Base-by-base conservation (phyloP, 2,329 filamentous ascomycete genomes). In the Chaetomium sp. region DNA sequence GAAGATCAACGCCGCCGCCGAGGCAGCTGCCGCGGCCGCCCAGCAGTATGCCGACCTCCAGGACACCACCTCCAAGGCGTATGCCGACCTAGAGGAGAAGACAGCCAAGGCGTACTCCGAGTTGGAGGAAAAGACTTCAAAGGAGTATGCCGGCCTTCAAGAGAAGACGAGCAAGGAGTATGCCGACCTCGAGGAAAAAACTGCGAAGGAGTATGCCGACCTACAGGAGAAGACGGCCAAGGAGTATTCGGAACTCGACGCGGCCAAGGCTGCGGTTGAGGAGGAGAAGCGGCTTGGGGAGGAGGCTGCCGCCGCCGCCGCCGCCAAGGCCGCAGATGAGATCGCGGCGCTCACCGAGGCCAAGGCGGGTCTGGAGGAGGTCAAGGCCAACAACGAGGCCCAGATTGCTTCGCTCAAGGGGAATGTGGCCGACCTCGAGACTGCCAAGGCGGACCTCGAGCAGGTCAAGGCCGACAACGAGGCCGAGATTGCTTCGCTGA, bases 381-480 rank as follows among this genome's bases (percentile, higher is more conserved):
- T 69, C 64, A 70, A 70, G 38, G 55, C 67, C 10, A 67, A 67
- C 61, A 68, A 74, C 33, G 67, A 71, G 38, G 67, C 70, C 38
- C 68, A 72, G 29, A 67, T 71, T n/a, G 65, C 57, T 38, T 29
- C n/a, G 16, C 68, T 71, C 42, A 65, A 70, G 25, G 66, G 58
- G 13, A 69, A 65, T 4, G 62, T 74, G 10, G 59, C 68, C 3
- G 60, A 69, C 9, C 59, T 68, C 5, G 67, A 68, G 53, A 31
- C 62, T 1, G 61, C 57, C 54, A 70, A 67, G 57, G 45, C 60
- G 25, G 64, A 23, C 6, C 67, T 70, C 6, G 69, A 71, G 53
- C 59, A 67, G 27, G 51, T 60, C 13, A 66, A 68, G 29, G 66
- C 68, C 4, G 68, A 70, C 51, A 67, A 66, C 13, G 69, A 70